Percentiles rank a stretch among this genome's conserved stretches.
Conservation (phyloP, 352 stramenopile species). For the Phytophthora palmivora region DNA sequence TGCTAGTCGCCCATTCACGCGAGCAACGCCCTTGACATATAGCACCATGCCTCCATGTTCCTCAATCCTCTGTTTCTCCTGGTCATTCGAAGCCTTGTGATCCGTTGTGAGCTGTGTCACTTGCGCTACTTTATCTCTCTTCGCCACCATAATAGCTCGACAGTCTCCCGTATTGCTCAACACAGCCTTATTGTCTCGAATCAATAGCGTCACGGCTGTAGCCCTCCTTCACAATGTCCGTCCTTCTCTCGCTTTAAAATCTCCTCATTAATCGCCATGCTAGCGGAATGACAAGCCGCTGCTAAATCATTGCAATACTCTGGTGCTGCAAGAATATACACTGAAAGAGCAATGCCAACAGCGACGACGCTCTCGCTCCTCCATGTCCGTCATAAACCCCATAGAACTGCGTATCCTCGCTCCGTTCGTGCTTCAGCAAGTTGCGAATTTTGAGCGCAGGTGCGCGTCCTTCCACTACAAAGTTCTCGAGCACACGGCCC, state of each 20-base stretch:
- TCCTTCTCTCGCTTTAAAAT: conserved; percentile 62
- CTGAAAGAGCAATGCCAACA: conserved; percentile 69
- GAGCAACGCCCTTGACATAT: conserved; percentile 74
- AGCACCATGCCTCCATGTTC: conserved; percentile 73
- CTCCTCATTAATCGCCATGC: conserved; percentile 69
- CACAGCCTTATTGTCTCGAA: conserved; percentile 52
- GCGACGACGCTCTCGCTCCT: conserved; percentile 60
- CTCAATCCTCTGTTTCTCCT: conserved; percentile 76
- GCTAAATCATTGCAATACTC: conserved; percentile 55
- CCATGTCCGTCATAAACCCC: conserved; percentile 84
- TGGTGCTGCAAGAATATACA: conserved; percentile 68
- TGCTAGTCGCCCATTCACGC: conserved; percentile 74
- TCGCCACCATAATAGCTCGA: conserved; percentile 66
- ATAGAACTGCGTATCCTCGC: conserved; percentile 65
- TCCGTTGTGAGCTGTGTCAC: conserved; percentile 69
- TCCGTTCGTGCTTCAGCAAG: conserved; percentile 36
- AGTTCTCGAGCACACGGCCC: conserved; percentile 53
- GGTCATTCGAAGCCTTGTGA: conserved; percentile 75
- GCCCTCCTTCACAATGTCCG: conserved; percentile 65
- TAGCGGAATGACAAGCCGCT: conserved; percentile 51
- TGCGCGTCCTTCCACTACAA: conserved; percentile 46
- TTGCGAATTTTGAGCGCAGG: conserved; percentile 49
- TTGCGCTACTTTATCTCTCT: conserved; percentile 26
- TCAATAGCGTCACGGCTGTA: conserved; percentile 68
- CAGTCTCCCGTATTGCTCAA: conserved; percentile 86